Percentiles rank a stretch among this genome's conserved stretches.
These are phyloP conservation scores for Odonthalia washingtoniensis DNA, from an alignment of 31 red algal species.

Conservation along the genomic window DNA sequence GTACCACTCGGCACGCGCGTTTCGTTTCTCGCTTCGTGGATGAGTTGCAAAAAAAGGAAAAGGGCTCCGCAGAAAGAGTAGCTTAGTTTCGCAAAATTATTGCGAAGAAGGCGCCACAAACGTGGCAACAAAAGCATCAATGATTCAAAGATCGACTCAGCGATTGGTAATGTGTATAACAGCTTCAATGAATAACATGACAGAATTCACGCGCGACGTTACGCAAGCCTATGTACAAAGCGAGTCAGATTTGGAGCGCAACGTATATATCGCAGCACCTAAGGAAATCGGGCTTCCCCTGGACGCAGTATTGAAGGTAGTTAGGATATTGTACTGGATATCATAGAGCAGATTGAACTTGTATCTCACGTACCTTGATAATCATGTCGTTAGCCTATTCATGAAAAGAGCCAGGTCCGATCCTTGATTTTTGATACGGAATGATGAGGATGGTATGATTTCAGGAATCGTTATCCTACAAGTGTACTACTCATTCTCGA, in stretches of 20 bases:
- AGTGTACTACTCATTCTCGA: background rate
- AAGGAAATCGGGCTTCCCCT: background rate
- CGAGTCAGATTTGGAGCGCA: background rate
- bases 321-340: background rate
- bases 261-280: background rate
- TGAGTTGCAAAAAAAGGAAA: background rate
- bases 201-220: no score
- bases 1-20: no score
- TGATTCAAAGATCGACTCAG: background rate
- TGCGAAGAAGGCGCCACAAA: background rate
- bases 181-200: background rate
- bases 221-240: background rate
- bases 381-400: background rate
- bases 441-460: background rate
- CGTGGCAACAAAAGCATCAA: background rate
- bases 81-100: background rate
- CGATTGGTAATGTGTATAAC: background rate
- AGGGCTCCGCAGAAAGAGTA: background rate
- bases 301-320: background rate
- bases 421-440: background rate
- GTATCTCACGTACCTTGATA: background rate
- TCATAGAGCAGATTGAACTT: background rate
- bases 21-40: background rate
- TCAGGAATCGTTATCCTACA: background rate
- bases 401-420: background rate